Evolutionary conservation across 805 yeast genomes (phyloP), one percentile per base, ranked within the genome.

Genomic region (Cyberlindnera veronae): DNA sequence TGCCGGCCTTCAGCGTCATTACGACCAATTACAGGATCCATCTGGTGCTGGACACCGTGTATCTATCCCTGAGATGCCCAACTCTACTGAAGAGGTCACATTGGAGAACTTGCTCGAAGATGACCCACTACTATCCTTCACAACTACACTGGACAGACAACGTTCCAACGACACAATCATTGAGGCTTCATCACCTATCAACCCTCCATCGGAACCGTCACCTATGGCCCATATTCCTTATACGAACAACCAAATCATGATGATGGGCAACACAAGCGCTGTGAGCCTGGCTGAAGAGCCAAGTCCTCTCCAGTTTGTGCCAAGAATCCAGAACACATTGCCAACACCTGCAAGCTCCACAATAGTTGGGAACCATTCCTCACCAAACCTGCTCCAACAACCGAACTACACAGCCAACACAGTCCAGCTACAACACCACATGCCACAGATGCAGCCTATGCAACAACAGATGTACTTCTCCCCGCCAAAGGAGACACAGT

Each of bases 91-190:
- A 15, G 42, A 45, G n/a, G 44, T 56, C 5, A 53, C 58, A 1
- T 40, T 55, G 19, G 58, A 55, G 34, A 44, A 45, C 19, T 38
- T 57, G 11, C 40, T 57, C 8, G 59, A 54, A 29, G 60, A 57
- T 31, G 61, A 57, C 29, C 60, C 61, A 3, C 33, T 57, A 9
- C 16, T 51, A 6, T 52, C 55, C 0, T 55, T 52, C 36, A 52
- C 60, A 12, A 54, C 53, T 0, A 41, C 56, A 2, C 32, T 56
- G 21, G 58, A 54, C 36, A 49, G 61, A 41, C 53, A 49, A 19
- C 50, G 50, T n/a, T 57, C 61, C 1, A 55, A 57, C 32, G 60
- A 55, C 18, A 57, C 61, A 8, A 55, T 57, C 17, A 26, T 54
- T 5, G 57, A 55, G 31, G 34, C 34, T 3, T 54, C 59, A 1